Percentiles rank a stretch among this genome's conserved stretches.
phyloP scores from a whole-genome alignment of 2,329 filamentous ascomycete genomes.

The Ophiosphaerella korrae region DNA sequence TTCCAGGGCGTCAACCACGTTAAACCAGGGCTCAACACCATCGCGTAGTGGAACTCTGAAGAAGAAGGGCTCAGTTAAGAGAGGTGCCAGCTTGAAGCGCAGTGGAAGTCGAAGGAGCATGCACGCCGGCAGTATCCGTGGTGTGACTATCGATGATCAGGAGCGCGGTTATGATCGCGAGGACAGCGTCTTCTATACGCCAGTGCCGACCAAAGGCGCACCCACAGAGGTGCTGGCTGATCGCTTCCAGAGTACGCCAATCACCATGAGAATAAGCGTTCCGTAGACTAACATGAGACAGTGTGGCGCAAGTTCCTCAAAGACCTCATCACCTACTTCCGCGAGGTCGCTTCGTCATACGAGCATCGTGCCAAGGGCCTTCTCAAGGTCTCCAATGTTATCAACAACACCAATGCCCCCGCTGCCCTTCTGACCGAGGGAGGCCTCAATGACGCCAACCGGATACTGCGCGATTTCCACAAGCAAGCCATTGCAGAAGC shows the following conservation, averaged over 20 bases:
- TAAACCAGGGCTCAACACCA: constrained; percentile 53
- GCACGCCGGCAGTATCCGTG: constrained; percentile 84
- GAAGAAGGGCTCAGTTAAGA: constrained; percentile 82
- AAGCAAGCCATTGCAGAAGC: constrained; percentile 78
- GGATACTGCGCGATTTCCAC: constrained; percentile 82
- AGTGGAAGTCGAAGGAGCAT: constrained; percentile 81
- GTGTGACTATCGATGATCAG: constrained; percentile 72
- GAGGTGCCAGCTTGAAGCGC: constrained; percentile 75
- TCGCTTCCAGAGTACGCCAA: constrained; percentile 78
- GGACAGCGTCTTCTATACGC: constrained; percentile 87
- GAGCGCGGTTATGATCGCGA: constrained; percentile 68
- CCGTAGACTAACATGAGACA: constrained; percentile 48
- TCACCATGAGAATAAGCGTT: constrained; percentile 3
- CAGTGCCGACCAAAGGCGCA: constrained; percentile 83
- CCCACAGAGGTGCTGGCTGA: constrained; percentile 87
- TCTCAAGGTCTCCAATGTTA: constrained; percentile 79
- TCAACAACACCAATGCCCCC: constrained; percentile 79
- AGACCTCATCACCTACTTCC: constrained; percentile 90
- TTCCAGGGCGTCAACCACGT: constrained; percentile 19
- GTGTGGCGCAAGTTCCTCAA: constrained; percentile 96
- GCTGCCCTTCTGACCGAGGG: constrained; percentile 77
- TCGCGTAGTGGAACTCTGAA: constrained; percentile 77
- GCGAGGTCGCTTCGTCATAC: constrained; percentile 88
- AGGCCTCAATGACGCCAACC: constrained; percentile 85
- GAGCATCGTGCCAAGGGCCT: constrained; percentile 83